Evolutionary conservation across 768 basidiomycete species (phyloP).

Genomic region (Tulasnella sp.): DNA sequence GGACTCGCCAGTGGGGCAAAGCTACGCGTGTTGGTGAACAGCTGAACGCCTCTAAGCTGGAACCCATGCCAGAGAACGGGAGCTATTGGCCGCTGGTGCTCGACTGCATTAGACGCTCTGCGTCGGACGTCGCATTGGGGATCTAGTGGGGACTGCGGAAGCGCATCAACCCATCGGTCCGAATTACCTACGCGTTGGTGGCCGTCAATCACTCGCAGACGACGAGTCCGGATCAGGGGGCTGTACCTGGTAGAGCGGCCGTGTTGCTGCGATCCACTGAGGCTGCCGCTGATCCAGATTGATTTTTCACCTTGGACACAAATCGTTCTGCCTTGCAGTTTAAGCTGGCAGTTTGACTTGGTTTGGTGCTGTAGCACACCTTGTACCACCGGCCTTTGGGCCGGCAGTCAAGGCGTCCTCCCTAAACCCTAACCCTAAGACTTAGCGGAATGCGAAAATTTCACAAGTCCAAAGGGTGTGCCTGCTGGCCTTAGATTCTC

Average conservation of each 20-base stretch:
- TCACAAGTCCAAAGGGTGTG: too few species aligned
- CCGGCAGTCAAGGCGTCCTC: too few species aligned
- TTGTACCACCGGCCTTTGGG: too few species aligned
- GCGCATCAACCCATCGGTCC: conserved; percentile 52
- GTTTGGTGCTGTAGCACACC: too few species aligned
- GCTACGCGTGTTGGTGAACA: conserved; percentile 84
- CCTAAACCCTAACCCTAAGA: too few species aligned
- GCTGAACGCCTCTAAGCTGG: conserved; percentile 84
- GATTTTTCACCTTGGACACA: not conserved
- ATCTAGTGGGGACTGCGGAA: conserved; percentile 18
- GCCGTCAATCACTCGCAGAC: conserved; percentile 79
- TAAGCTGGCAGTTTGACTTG: too few species aligned
- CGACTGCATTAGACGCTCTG: not conserved
- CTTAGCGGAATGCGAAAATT: too few species aligned
- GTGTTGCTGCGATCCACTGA: conserved; percentile 59
- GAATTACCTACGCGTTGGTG: conserved; percentile 61
- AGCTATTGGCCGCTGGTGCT: not conserved
- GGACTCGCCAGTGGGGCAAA: conserved; percentile 75
- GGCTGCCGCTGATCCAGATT: conserved; percentile 9
- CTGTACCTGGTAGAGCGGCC: conserved; percentile 78
- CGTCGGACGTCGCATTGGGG: conserved; percentile 7
- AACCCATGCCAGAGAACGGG: conserved; percentile 61
- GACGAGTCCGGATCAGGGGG: conserved; percentile 75
- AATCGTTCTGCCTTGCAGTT: too few species aligned
- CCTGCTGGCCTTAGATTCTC: too few species aligned